phyloP scores from a whole-genome alignment of 2,329 filamentous ascomycete species.

The Penicillium brevicompactum region DNA sequence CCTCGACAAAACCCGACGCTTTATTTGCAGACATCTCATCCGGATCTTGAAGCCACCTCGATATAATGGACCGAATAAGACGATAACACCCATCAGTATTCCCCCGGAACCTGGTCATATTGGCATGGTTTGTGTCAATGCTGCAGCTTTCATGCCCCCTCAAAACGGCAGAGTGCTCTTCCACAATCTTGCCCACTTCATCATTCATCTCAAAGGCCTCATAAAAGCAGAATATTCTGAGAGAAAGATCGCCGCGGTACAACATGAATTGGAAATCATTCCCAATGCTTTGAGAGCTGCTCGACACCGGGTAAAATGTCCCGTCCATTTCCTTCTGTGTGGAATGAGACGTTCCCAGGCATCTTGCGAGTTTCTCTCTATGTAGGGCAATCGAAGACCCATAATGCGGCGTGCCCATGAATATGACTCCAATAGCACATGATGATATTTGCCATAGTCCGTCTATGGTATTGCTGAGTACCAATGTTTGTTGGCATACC shows the following conservation, averaged over 20 bases:
- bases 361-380: constrained; percentile 4
- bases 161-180: constrained; percentile 12
- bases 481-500: constrained; percentile 21
- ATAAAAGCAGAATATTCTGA: constrained; percentile 15
- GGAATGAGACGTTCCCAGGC: background rate
- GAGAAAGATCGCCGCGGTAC: background rate
- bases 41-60: constrained; percentile 1
- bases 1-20: background rate
- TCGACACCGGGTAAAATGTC: background rate
- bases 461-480: constrained; percentile 8
- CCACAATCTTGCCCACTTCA: constrained; percentile 13
- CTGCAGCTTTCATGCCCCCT: constrained; percentile 1
- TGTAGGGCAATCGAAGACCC: constrained; percentile 23
- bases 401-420: constrained; percentile 43
- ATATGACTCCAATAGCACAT: constrained; percentile 33
- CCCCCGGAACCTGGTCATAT: constrained; percentile 6
- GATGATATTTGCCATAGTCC: constrained; percentile 8
- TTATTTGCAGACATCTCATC: background rate
- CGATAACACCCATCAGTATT: constrained; percentile 5
- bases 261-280: constrained; percentile 12
- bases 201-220: constrained; percentile 6
- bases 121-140: constrained; percentile 11
- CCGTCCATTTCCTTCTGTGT: constrained; percentile 3
- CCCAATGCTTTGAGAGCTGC: constrained; percentile 2
- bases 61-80: background rate